These are phyloP conservation scores for Boletus vermiculosoides DNA, from an alignment of 768 basidiomycete species.

Conservation along the genomic window DNA sequence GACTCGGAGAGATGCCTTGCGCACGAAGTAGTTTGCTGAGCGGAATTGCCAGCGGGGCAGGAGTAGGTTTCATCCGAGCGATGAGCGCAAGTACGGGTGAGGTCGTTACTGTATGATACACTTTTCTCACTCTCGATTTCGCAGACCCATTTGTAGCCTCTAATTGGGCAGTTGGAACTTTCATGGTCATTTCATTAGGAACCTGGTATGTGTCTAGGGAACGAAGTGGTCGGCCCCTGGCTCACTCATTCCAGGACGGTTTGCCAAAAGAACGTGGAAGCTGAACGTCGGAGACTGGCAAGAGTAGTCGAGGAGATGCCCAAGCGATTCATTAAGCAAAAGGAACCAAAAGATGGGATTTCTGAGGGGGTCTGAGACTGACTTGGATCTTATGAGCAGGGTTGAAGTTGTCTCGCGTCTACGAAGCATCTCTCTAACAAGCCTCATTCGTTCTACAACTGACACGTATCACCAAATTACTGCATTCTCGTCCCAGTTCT, in stretches of 20 bases:
- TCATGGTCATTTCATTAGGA: constrained; percentile 61
- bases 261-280: constrained; percentile 54
- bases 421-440: not conserved
- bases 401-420: too few species aligned
- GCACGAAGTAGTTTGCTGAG: constrained; percentile 71
- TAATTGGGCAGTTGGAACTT: constrained; percentile 80
- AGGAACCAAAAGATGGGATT: constrained; percentile 32
- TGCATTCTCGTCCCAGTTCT: constrained; percentile 62
- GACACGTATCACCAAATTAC: constrained; percentile 52
- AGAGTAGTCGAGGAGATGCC: constrained; percentile 63
- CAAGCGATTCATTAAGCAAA: constrained; percentile 48
- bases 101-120: not conserved
- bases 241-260: constrained; percentile 49
- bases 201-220: constrained; percentile 55
- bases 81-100: constrained; percentile 56
- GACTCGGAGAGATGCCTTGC: constrained; percentile 72
- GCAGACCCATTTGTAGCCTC: constrained; percentile 60
- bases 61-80: constrained; percentile 72
- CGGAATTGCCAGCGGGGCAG: constrained; percentile 78
- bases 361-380: constrained; percentile 7
- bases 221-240: not conserved
- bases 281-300: constrained; percentile 54
- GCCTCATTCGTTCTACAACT: not conserved
- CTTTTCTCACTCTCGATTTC: constrained; percentile 4
- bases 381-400: not conserved